Percentiles rank a stretch among this genome's conserved stretches.
Evolutionary conservation across 2,329 filamentous ascomycete species (phyloP).

Genomic region (Sclerotinia trifoliorum): DNA sequence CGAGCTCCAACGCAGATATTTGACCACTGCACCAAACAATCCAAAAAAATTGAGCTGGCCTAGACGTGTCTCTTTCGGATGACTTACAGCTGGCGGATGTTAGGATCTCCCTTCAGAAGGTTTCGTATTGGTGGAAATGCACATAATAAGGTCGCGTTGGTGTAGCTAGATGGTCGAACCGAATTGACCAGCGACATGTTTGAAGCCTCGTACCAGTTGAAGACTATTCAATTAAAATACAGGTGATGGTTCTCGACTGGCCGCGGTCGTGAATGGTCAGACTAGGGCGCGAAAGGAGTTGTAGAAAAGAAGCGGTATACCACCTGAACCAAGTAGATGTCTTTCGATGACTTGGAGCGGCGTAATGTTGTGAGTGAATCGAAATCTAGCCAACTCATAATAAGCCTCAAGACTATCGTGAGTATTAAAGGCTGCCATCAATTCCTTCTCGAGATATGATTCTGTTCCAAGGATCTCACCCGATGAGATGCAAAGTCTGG

Average conservation of each 20-base stretch:
- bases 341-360: conserved; percentile 29
- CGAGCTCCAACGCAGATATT: background rate
- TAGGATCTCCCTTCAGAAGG: background rate
- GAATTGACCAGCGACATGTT: background rate
- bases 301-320: conserved; percentile 24
- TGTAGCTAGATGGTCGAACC: background rate
- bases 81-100: background rate
- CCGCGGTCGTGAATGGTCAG: background rate
- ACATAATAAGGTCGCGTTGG: background rate
- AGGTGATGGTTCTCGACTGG: background rate
- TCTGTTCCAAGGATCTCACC: background rate
- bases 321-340: conserved; percentile 25
- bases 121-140: background rate
- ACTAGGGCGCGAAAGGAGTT: background rate
- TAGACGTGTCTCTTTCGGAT: background rate
- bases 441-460: conserved; percentile 10
- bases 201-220: background rate
- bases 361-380: conserved; percentile 29
- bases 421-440: conserved; percentile 22
- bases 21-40: background rate
- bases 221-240: background rate
- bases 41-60: background rate
- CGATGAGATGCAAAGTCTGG: background rate
- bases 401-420: conserved; percentile 25
- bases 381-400: conserved; percentile 25